Conservation (phyloP, 768 basidiomycete species). For the Suillus weaverae region DNA sequence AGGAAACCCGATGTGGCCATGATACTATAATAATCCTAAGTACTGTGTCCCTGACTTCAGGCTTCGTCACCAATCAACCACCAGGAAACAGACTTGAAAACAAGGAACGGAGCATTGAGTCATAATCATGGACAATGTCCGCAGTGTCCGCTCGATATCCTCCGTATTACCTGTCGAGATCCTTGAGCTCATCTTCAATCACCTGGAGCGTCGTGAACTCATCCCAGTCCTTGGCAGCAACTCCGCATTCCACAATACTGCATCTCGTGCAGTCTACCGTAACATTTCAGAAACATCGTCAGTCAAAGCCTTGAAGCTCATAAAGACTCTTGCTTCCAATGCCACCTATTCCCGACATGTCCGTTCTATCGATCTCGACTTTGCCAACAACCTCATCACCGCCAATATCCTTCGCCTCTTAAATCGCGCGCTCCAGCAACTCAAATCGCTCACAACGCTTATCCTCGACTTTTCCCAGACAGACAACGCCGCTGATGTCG, state of each 20-base stretch:
- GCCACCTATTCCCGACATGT: slow-evolving; percentile 41
- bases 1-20: background rate
- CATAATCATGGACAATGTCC: background rate
- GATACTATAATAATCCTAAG: background rate
- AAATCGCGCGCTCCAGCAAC: slow-evolving; percentile 41
- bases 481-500: slow-evolving; percentile 35
- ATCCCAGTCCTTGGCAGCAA: slow-evolving; percentile 23
- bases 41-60: background rate
- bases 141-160: background rate
- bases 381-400: slow-evolving; percentile 38
- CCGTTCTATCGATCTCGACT: slow-evolving; percentile 47
- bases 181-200: slow-evolving; percentile 31
- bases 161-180: slow-evolving; percentile 37
- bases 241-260: slow-evolving; percentile 29
- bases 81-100: background rate
- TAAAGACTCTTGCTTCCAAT: slow-evolving; percentile 42
- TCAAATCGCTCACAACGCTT: slow-evolving; percentile 42
- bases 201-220: slow-evolving; percentile 30
- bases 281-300: slow-evolving; percentile 36
- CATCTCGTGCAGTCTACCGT: slow-evolving; percentile 36
- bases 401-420: slow-evolving; percentile 52
- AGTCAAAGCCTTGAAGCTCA: slow-evolving; percentile 33
- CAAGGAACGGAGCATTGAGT: background rate
- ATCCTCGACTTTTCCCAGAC: slow-evolving; percentile 47
- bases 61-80: no score